phyloP scores from a whole-genome alignment of 2,329 filamentous ascomycete species.

The Phyllosticta paracitricarpa region DNA sequence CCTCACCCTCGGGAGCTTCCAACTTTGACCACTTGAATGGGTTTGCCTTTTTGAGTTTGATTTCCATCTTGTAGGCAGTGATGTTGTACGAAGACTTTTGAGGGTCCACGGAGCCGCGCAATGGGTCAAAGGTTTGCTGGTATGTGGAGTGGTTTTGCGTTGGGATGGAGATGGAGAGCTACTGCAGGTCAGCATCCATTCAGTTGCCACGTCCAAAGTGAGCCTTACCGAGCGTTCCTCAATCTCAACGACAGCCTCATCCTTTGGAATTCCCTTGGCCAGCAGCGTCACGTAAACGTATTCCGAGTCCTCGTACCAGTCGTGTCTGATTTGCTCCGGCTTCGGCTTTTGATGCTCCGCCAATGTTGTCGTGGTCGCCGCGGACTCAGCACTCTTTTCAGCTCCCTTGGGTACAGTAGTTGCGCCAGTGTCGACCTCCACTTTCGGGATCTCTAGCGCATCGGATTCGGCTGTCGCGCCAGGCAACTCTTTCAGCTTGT shows the following conservation, averaged over 20 bases:
- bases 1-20: constrained; percentile 28
- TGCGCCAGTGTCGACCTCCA: constrained; percentile 34
- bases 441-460: constrained; percentile 42
- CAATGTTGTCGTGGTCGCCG: not conserved
- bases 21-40: constrained; percentile 57
- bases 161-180: constrained; percentile 51
- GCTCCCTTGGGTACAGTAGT: constrained; percentile 18
- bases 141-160: constrained; percentile 44
- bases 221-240: constrained; percentile 33
- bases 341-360: constrained; percentile 29
- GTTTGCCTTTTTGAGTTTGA: constrained; percentile 58
- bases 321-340: constrained; percentile 52
- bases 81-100: constrained; percentile 52
- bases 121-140: constrained; percentile 53
- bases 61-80: constrained; percentile 69
- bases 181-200: constrained; percentile 13
- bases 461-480: constrained; percentile 31
- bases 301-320: constrained; percentile 58
- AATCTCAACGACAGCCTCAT: constrained; percentile 44
- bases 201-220: constrained; percentile 5
- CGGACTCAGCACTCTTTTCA: not conserved
- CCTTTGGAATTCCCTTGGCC: constrained; percentile 53
- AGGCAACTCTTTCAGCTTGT: constrained; percentile 40
- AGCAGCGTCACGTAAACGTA: constrained; percentile 55
- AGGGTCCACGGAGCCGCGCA: constrained; percentile 57